Conservation (phyloP, 2,329 filamentous ascomycete species). For the Pseudogymnoascus sp. region DNA sequence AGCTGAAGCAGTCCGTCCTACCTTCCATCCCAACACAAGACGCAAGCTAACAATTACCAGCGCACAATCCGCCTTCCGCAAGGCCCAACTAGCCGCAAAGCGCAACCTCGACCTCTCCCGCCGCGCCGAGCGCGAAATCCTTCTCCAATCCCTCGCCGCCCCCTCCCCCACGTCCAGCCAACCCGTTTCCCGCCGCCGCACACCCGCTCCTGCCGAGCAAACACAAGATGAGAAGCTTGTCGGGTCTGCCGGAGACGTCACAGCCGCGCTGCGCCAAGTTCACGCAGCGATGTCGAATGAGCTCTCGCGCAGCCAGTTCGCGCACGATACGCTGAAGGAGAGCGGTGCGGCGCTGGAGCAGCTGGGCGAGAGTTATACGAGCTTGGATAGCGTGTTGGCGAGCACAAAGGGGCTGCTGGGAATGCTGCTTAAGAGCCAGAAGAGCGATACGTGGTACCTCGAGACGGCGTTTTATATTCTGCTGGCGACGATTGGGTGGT, state of each 20-base stretch:
- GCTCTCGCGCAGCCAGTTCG: conserved; percentile 79
- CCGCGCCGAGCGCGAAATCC: conserved; percentile 65
- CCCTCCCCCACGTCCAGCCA: conserved; percentile 24
- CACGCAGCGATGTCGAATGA: conserved; percentile 81
- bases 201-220: conserved; percentile 25
- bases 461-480: conserved; percentile 83
- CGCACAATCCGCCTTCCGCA: conserved; percentile 63
- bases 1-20: conserved; percentile 58
- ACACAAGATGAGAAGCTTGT: conserved; percentile 63
- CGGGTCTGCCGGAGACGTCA: conserved; percentile 75
- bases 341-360: conserved; percentile 75
- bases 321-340: conserved; percentile 78
- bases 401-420: conserved; percentile 68
- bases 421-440: conserved; percentile 76
- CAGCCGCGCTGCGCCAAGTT: conserved; percentile 71
- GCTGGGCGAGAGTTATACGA: conserved; percentile 72
- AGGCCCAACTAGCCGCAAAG: conserved; percentile 73
- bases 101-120: conserved; percentile 66
- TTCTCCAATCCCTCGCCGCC: conserved; percentile 58
- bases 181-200: conserved; percentile 31
- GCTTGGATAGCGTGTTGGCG: conserved; percentile 68
- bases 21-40: background rate
- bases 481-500: conserved; percentile 69
- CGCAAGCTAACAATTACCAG: conserved; percentile 27
- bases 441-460: conserved; percentile 97